Conservation (phyloP, 208 protist genomes). For the Trypanosoma caninum region DNA sequence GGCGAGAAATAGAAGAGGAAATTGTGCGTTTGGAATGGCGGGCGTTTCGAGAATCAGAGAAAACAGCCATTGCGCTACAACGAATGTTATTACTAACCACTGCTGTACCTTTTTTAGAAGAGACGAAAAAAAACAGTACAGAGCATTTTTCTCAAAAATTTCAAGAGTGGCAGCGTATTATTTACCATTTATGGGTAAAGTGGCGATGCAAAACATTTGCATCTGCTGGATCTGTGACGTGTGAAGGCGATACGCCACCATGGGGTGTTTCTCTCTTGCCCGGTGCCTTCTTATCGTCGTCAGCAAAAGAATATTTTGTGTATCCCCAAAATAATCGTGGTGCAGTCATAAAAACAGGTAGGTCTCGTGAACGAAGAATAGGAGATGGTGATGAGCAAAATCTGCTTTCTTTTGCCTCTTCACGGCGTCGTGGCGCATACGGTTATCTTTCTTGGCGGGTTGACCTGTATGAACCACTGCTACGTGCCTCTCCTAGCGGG, state of each 20-base stretch:
- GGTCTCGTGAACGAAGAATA: conserved; percentile 1
- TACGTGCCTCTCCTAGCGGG: conserved; percentile 17
- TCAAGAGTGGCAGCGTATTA: conserved; percentile 22
- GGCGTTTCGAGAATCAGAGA: conserved; percentile 59
- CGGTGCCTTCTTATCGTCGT: conserved; percentile 53
- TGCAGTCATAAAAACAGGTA: conserved; percentile 9
- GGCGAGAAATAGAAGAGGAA: conserved; percentile 44
- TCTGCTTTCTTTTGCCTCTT: conserved; percentile 14
- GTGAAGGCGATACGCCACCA: conserved; percentile 12
- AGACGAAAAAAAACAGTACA: conserved; percentile 1
- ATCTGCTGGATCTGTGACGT: not conserved
- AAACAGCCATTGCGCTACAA: conserved; percentile 58
- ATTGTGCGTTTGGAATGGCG: conserved; percentile 70
- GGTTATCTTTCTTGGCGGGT: conserved; percentile 74
- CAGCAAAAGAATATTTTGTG: conserved; percentile 76
- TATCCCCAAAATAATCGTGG: conserved; percentile 18
- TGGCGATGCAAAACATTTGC: conserved; percentile 16
- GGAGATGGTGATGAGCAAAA: conserved; percentile 3
- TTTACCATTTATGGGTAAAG: conserved; percentile 30
- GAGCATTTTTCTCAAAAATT: conserved; percentile 1
- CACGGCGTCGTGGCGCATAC: conserved; percentile 55
- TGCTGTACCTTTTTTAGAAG: conserved; percentile 55
- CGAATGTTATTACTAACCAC: conserved; percentile 65
- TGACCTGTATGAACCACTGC: conserved; percentile 49
- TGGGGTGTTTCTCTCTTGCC: conserved; percentile 67